Percentiles rank a stretch among this genome's conserved stretches.
Evolutionary conservation across 306 rosid genomes (phyloP).

Genomic region (Morella rubra): DNA sequence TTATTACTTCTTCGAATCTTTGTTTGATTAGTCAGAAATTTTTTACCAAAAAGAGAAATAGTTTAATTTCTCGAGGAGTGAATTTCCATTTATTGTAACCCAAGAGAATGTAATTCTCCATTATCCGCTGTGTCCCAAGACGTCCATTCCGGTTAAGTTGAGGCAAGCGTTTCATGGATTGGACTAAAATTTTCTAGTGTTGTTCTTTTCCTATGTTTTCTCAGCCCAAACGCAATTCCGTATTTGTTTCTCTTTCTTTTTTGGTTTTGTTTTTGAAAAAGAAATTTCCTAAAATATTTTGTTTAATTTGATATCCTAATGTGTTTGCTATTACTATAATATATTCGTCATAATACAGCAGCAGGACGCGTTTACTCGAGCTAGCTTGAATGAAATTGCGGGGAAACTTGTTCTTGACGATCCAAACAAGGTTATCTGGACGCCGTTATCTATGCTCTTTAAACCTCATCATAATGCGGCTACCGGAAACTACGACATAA

Average conservation of each 20-base stretch:
- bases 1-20: not conserved
- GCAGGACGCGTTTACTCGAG: conserved; percentile 63
- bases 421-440: conserved; percentile 56
- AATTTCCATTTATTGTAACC: not conserved
- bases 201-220: not conserved
- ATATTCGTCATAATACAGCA: conserved; percentile 41
- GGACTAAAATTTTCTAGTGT: not conserved
- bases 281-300: not conserved
- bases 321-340: conserved; percentile 17
- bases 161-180: not conserved
- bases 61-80: no score
- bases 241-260: not conserved
- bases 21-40: conserved; percentile 10
- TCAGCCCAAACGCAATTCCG: not conserved
- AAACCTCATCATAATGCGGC: conserved; percentile 80
- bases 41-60: not conserved
- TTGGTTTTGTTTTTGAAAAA: not conserved
- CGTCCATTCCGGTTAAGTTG: not conserved
- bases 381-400: conserved; percentile 64
- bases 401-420: conserved; percentile 60
- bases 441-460: conserved; percentile 53
- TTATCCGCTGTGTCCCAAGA: not conserved
- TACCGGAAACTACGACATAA: conserved; percentile 90
- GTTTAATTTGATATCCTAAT: conserved; percentile 8
- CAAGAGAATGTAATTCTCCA: not conserved